These are phyloP conservation scores for Pachysolen tannophilus DNA, from an alignment of 805 yeast species.

Conservation along the genomic window DNA sequence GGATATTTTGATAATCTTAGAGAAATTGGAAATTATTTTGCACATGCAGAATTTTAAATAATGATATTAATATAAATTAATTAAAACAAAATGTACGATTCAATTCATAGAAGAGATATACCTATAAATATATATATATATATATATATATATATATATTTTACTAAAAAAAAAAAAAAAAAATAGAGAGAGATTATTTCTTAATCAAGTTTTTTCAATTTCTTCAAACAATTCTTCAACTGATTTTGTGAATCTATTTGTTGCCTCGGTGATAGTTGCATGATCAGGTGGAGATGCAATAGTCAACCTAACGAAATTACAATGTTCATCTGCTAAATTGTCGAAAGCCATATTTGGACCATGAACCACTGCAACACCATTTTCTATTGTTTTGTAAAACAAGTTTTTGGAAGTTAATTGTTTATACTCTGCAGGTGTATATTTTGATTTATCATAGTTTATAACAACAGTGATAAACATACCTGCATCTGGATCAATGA, in stretches of 20 bases:
- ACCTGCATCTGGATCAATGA: conserved; percentile 50
- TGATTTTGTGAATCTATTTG: conserved; percentile 40
- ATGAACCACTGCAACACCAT: conserved; percentile 49
- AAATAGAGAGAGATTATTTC: too few species aligned
- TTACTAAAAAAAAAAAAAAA: too few species aligned
- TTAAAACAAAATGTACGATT: too few species aligned
- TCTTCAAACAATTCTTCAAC: conserved; percentile 35
- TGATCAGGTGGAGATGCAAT: conserved; percentile 45
- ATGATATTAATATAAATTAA: too few species aligned
- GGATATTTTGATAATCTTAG: too few species aligned
- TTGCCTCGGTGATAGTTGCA: conserved; percentile 41
- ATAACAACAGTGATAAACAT: conserved; percentile 47
- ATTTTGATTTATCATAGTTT: conserved; percentile 18
- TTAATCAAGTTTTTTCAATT: too few species aligned
- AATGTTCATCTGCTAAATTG: conserved; percentile 24
- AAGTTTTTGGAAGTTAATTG: conserved; percentile 35
- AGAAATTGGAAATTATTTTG: too few species aligned
- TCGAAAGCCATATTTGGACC: conserved; percentile 55
- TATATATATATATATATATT: too few species aligned
- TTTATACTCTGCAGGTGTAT: conserved; percentile 19
- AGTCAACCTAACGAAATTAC: conserved; percentile 49
- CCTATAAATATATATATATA: too few species aligned
- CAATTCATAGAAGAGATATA: too few species aligned
- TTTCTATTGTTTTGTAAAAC: conserved; percentile 28
- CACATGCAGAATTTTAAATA: too few species aligned